Evolutionary conservation across 305 asterid genomes (phyloP).

Genomic region (Fraxinus greggii): DNA sequence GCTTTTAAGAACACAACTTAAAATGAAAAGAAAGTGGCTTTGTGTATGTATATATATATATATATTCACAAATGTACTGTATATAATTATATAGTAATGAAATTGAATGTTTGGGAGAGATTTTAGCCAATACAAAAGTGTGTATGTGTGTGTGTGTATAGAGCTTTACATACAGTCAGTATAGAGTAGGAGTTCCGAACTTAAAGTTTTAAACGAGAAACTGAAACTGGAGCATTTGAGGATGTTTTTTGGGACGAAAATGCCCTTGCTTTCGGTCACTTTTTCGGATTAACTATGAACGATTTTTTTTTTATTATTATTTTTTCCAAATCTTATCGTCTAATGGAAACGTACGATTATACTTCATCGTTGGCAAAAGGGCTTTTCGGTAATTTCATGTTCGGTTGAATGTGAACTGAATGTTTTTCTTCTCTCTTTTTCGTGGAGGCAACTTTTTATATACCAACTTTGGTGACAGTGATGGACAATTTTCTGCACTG

Average conservation of each 20-base stretch:
- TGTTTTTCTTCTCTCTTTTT: neutral
- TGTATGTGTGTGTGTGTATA: neutral
- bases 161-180: neutral
- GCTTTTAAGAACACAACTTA: conserved; percentile 19
- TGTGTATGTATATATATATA: no score
- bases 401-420: neutral
- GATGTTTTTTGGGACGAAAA: neutral
- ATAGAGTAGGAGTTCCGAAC: neutral
- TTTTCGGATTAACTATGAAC: neutral
- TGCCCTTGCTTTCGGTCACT: neutral
- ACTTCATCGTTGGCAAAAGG: neutral
- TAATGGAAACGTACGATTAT: neutral
- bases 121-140: neutral
- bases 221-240: neutral
- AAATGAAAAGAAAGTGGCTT: neutral
- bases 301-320: neutral
- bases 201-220: neutral
- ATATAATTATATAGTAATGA: neutral
- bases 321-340: neutral
- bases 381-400: neutral
- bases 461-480: neutral
- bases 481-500: neutral
- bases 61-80: no score
- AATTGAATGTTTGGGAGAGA: neutral
- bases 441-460: neutral